A percentile compares a stretch with the other conserved stretches of the same genome.
Evolutionary conservation across 140 eudicot genomes (phyloP).

Genomic region (Erigeron philadelphicus): DNA sequence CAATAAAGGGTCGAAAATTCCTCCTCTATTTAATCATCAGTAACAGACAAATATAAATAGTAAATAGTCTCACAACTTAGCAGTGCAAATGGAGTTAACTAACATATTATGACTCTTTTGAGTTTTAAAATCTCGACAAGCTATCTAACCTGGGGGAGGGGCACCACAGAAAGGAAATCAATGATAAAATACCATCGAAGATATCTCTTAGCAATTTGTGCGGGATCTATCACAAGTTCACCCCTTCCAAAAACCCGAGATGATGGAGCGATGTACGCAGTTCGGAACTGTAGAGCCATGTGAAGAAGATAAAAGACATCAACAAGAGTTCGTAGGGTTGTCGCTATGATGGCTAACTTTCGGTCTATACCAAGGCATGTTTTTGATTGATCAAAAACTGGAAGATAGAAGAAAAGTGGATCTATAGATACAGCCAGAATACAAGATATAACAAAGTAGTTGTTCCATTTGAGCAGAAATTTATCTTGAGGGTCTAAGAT

Average conservation of each 20-base stretch:
- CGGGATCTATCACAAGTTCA: constrained; percentile 81
- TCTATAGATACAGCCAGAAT: constrained; percentile 67
- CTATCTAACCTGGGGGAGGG: constrained; percentile 70
- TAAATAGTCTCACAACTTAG: background rate
- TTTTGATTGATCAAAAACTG: constrained; percentile 42
- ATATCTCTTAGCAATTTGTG: constrained; percentile 69
- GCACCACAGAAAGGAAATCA: constrained; percentile 74
- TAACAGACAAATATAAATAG: background rate
- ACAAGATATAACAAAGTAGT: constrained; percentile 63
- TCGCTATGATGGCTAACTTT: constrained; percentile 52
- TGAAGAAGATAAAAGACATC: constrained; percentile 71
- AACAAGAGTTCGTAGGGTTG: constrained; percentile 59
- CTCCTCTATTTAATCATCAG: background rate
- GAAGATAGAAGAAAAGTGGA: constrained; percentile 78
- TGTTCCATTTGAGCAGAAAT: constrained; percentile 62
- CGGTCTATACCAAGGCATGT: constrained; percentile 57
- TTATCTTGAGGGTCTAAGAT: constrained; percentile 88
- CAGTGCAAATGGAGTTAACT: background rate
- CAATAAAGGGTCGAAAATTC: background rate
- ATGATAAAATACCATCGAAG: constrained; percentile 57
- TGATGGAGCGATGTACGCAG: constrained; percentile 86
- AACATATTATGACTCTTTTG: background rate
- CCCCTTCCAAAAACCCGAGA: constrained; percentile 92
- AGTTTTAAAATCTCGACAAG: background rate
- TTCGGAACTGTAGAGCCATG: constrained; percentile 77